Evolutionary conservation across 208 protist genomes (phyloP), one percentile per base, ranked within the genome.

Genomic region (Spongospora subterranea): DNA sequence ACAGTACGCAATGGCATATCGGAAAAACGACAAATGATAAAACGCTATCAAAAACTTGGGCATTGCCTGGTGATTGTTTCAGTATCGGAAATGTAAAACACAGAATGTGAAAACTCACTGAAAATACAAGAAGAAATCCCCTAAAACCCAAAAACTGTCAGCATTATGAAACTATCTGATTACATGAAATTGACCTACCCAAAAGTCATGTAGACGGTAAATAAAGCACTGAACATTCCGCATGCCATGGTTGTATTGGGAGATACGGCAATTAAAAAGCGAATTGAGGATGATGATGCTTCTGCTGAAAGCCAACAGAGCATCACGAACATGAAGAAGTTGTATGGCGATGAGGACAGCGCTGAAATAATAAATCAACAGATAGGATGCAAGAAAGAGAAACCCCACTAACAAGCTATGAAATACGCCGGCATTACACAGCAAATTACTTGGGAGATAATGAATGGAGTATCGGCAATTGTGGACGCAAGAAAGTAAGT

Each of bases 391-490:
- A 6, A 82, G 71, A 82, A 45, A 20, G n/a, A 6, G 17, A 40
- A 43, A 45, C 6, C 17, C 6, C n/a, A 20, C 17, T 35, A n/a
- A 20, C 6, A 43, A 35, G 6, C 71, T 35, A 13, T 20, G 17
- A 35, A 82, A 82, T 82, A 82, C 71, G n/a, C 17, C 71, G 35
- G n/a, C n/a, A n/a, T n/a, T n/a, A n/a, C n/a, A n/a, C 35, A n/a
- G 35, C 6, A n/a, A 6, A 82, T n/a, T 43, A 82, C 71, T n/a
- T 82, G 71, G n/a, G 71, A 6, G 13, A 82, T 82, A 13, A 82
- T 6, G 71, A 82, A 82, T n/a, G 71, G 71, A n/a, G 71, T 82
- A 20, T 82, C 71, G 17, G 71, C 71, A 43, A 82, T 6, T n/a
- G 71, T 20, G 17, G 17, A 82, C 71, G 71, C 6, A 6, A 82